Evolutionary conservation across 352 stramenopile genomes (phyloP), one percentile per base, ranked within the genome.

Genomic region (Saprolegnia diclina): DNA sequence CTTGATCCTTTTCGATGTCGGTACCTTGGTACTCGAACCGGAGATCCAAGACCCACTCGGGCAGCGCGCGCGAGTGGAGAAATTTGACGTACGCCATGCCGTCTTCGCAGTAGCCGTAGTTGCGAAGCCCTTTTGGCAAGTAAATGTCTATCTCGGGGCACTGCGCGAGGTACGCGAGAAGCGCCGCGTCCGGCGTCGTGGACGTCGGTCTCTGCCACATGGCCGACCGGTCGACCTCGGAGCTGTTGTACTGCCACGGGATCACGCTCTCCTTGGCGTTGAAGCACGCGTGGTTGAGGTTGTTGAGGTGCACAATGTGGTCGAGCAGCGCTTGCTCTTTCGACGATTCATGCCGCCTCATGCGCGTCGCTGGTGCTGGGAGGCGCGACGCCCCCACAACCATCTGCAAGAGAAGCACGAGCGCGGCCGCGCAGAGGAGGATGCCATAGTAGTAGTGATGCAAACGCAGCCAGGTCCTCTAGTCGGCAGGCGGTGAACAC

Each of bases 81-180:
- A 66, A 66, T 18, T 87, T 88, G 6, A 79, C 74, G 65, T 89
- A 90, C 4, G 75, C 82, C 26, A 78, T 73, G 7, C 76, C 77
- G 52, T 90, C 82, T 55, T 90, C 82, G 69, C 82, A 90, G 72
- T 90, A 90, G 26, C 82, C 80, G 45, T 83, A 73, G 29, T 70
- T 74, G 16, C 80, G 77, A 16, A 88, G 67, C 18, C 75, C 76
- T 4, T 61, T 6, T 0, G 82, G 79, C 22, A 85, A 59, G 71
- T 80, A 90, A 42, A 90, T 75, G 38, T 89, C 82, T 21, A 88
- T 68, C 61, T 86, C 79, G 0, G 80, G 71, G 56, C 82, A 89
- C 40, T 53, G 35, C 5, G 57, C 57, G 3, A 66, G 40, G n/a
- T 54, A 16, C 16, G 37, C 57, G 19, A 24, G 18, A 7, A 45